phyloP scores from a whole-genome alignment of 176 grass and related monocot species.

The Bothriochloa decipiens region DNA sequence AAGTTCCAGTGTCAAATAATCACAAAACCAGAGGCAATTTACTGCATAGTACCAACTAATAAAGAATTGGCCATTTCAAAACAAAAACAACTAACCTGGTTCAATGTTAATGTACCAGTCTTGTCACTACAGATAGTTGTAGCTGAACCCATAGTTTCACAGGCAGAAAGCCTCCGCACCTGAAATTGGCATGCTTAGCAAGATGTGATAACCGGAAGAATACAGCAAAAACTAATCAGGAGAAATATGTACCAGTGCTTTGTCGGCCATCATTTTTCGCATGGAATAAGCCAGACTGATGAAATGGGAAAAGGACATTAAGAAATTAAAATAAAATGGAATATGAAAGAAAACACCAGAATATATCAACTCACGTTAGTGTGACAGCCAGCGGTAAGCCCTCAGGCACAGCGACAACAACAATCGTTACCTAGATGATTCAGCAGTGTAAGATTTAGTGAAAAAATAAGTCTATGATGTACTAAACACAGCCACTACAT shows the following conservation, averaged over 20 bases:
- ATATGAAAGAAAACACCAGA: not conserved
- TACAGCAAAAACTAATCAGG: slow-evolving; percentile 17
- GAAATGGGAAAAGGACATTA: slow-evolving; percentile 22
- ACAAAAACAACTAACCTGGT: slow-evolving; percentile 69
- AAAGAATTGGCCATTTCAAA: slow-evolving; percentile 22
- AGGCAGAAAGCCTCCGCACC: slow-evolving; percentile 95
- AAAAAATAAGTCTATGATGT: slow-evolving; percentile 8
- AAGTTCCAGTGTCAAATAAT: slow-evolving; percentile 32
- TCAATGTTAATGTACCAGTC: slow-evolving; percentile 94
- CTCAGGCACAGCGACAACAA: slow-evolving; percentile 97
- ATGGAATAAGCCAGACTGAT: slow-evolving; percentile 95
- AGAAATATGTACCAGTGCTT: slow-evolving; percentile 76
- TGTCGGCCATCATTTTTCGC: slow-evolving; percentile 98
- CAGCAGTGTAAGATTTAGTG: slow-evolving; percentile 30
- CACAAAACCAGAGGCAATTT: slow-evolving; percentile 24
- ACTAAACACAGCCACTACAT: slow-evolving; percentile 40
- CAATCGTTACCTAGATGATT: slow-evolving; percentile 76
- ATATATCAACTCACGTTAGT: slow-evolving; percentile 71
- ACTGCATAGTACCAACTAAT: not conserved
- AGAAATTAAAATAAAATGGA: slow-evolving; percentile 40
- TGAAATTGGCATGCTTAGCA: slow-evolving; percentile 38
- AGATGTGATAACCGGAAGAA: slow-evolving; percentile 37
- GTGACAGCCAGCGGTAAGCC: slow-evolving; percentile 94
- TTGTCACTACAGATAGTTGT: slow-evolving; percentile 99
- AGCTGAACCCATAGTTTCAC: slow-evolving; percentile 99